These are phyloP conservation scores for Calycina herbarum DNA, from an alignment of 2,329 filamentous ascomycete species.

Conservation along the genomic window DNA sequence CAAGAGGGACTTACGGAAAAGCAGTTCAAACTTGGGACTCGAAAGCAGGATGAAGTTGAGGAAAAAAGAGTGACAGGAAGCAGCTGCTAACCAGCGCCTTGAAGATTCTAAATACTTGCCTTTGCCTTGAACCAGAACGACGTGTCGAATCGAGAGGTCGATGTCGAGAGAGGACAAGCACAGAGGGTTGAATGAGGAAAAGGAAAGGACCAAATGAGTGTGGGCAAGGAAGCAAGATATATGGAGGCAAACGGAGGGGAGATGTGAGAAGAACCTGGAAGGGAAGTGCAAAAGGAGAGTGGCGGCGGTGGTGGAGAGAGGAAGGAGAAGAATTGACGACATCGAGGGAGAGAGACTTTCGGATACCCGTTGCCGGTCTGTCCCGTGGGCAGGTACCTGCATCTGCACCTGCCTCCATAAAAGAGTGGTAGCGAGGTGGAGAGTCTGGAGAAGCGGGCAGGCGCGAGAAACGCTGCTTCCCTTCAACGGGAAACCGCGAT, in stretches of 20 bases:
- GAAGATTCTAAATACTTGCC: slow-evolving; percentile 9
- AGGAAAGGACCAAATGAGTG: slow-evolving; percentile 14
- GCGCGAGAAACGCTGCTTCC: background rate
- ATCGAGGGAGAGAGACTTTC: background rate
- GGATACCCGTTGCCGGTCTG: slow-evolving; percentile 3
- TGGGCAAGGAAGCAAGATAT: slow-evolving; percentile 12
- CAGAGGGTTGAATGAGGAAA: slow-evolving; percentile 7
- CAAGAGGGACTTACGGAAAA: slow-evolving; percentile 9
- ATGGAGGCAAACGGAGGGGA: slow-evolving; percentile 5
- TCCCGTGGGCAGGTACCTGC: background rate
- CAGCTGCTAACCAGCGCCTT: slow-evolving; percentile 13
- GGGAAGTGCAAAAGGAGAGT: background rate
- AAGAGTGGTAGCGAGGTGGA: background rate
- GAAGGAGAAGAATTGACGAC: background rate
- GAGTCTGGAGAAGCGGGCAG: background rate
- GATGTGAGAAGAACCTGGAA: background rate
- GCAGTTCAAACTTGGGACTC: background rate
- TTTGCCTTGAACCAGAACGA: slow-evolving; percentile 22
- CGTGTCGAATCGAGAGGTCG: slow-evolving; percentile 20
- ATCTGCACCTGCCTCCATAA: background rate
- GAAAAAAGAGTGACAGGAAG: slow-evolving; percentile 21
- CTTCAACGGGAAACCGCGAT: slow-evolving; percentile 1
- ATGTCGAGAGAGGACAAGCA: slow-evolving; percentile 9
- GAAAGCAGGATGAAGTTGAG: background rate
- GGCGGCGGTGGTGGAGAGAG: background rate